Percentiles rank a stretch among this genome's conserved stretches.
Evolutionary conservation across 2,329 filamentous ascomycete genomes (phyloP).

Genomic region (Penicillium sp.): DNA sequence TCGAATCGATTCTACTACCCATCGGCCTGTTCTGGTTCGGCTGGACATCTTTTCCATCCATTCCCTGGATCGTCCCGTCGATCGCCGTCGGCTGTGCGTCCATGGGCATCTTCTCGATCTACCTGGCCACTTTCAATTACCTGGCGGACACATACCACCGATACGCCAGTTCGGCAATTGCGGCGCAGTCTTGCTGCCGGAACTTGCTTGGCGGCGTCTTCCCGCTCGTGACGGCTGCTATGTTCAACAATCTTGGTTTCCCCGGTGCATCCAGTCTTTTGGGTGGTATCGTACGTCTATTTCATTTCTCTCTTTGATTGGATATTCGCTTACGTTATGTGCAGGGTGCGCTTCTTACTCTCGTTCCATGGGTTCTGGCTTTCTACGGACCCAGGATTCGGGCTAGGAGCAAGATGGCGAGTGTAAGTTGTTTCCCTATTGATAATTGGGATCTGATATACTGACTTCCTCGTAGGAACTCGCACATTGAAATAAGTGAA

Average conservation of each 20-base stretch:
- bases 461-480: constrained; percentile 18
- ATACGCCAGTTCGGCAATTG: constrained; percentile 81
- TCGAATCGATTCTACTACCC: constrained; percentile 72
- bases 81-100: constrained; percentile 72
- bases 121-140: constrained; percentile 89
- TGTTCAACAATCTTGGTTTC: constrained; percentile 72
- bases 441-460: background rate
- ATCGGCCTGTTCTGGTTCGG: constrained; percentile 79
- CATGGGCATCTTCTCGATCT: constrained; percentile 82
- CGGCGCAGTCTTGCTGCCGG: constrained; percentile 80
- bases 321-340: constrained; percentile 7
- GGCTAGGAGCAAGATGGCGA: constrained; percentile 72
- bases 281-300: constrained; percentile 63
- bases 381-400: constrained; percentile 76
- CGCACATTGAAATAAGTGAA: constrained; percentile 10
- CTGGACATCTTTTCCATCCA: constrained; percentile 61
- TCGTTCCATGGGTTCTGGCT: constrained; percentile 84
- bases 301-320: background rate
- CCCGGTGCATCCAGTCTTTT: constrained; percentile 70
- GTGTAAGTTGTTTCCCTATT: constrained; percentile 42
- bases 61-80: constrained; percentile 71
- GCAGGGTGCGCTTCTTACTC: constrained; percentile 58
- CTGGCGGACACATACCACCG: constrained; percentile 82
- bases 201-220: constrained; percentile 82
- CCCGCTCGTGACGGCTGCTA: constrained; percentile 68